Percentiles rank a stretch among this genome's conserved stretches.
phyloP scores from a whole-genome alignment of 2,329 filamentous ascomycete species.

The Aphanoascus verrucosus region DNA sequence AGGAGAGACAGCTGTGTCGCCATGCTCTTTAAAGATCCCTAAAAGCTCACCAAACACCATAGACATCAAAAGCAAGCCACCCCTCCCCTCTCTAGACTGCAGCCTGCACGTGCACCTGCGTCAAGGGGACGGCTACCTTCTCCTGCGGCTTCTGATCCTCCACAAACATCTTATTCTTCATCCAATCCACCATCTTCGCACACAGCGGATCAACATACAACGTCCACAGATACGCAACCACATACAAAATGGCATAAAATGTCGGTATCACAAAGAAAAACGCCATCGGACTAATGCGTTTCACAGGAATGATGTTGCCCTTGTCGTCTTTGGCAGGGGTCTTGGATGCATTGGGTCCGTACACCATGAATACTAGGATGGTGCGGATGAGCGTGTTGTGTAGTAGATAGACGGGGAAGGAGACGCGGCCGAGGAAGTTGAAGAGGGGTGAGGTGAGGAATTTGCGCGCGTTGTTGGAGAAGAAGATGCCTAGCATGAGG shows the following conservation, averaged over 20 bases:
- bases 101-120: not conserved
- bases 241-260: constrained; percentile 16
- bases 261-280: constrained; percentile 16
- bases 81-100: not conserved
- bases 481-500: constrained; percentile 20
- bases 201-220: constrained; percentile 16
- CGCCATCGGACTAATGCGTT: constrained; percentile 5
- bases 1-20: too few relatives aligned
- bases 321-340: constrained; percentile 12
- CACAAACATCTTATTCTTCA: constrained; percentile 16
- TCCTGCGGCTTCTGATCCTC: constrained; percentile 15
- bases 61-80: not conserved
- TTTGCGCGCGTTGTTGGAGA: constrained; percentile 18
- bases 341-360: constrained; percentile 12
- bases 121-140: constrained; percentile 12
- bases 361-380: constrained; percentile 20
- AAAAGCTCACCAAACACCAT: too few relatives aligned
- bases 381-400: constrained; percentile 23
- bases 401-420: constrained; percentile 23
- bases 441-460: constrained; percentile 19
- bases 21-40: too few relatives aligned
- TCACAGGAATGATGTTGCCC: constrained; percentile 10
- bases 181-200: constrained; percentile 13
- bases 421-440: constrained; percentile 22
- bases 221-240: constrained; percentile 15